Percentiles rank a stretch among this genome's conserved stretches.
These are phyloP conservation scores for Coemansia sp. DNA, from an alignment of 192 early-diverging fungal genomes.

Conservation along the genomic window DNA sequence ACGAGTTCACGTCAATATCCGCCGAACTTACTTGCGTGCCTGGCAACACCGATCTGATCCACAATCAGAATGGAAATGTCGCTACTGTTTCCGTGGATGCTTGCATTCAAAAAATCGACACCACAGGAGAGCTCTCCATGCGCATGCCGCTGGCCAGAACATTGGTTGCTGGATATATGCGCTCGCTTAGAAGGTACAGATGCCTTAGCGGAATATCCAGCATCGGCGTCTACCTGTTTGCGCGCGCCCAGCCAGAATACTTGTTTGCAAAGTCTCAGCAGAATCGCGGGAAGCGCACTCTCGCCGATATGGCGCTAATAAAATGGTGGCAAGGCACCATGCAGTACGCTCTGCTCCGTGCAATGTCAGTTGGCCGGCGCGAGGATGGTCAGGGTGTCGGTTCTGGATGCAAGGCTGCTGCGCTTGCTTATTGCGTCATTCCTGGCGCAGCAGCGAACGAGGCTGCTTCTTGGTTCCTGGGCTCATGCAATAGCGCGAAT, in stretches of 20 bases:
- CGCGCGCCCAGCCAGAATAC: slow-evolving; percentile 83
- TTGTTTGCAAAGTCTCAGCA: slow-evolving; percentile 72
- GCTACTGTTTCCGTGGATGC: slow-evolving; percentile 19
- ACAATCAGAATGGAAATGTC: background rate
- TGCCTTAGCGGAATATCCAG: slow-evolving; percentile 7
- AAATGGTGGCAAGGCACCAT: slow-evolving; percentile 75
- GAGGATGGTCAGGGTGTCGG: background rate
- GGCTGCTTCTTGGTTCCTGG: slow-evolving; percentile 16
- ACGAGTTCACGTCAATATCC: slow-evolving; percentile 35
- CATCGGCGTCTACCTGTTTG: slow-evolving; percentile 66
- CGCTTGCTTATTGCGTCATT: slow-evolving; percentile 28
- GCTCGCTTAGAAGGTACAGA: slow-evolving; percentile 29
- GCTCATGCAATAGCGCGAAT: slow-evolving; percentile 1
- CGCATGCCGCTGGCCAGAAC: slow-evolving; percentile 29
- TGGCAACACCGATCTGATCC: background rate
- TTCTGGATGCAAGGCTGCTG: background rate
- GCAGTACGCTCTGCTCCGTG: slow-evolving; percentile 15
- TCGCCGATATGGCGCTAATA: slow-evolving; percentile 65
- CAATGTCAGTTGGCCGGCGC: background rate
- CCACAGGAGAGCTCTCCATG: slow-evolving; percentile 26
- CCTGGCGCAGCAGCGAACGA: slow-evolving; percentile 32
- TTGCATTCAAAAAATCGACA: slow-evolving; percentile 53
- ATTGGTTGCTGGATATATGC: slow-evolving; percentile 42
- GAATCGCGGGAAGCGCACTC: slow-evolving; percentile 63
- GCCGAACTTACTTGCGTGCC: slow-evolving; percentile 11